phyloP scores from a whole-genome alignment of 345 rosid species.

The Balakata baccata region DNA sequence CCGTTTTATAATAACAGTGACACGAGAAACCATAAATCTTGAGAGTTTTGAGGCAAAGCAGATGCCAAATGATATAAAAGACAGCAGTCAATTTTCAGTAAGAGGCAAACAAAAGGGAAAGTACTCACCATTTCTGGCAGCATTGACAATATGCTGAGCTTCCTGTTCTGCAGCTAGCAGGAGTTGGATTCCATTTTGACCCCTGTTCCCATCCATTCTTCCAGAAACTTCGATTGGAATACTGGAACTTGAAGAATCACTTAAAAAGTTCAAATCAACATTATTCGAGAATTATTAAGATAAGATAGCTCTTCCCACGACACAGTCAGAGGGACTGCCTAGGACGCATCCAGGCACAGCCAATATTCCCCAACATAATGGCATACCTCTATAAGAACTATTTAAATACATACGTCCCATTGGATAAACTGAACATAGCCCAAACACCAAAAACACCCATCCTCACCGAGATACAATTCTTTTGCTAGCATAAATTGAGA shows the following conservation, averaged over 20 bases:
- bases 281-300: not conserved
- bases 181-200: conserved; percentile 84
- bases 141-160: conserved; percentile 80
- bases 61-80: not conserved
- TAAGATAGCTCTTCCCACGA: not conserved
- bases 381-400: not conserved
- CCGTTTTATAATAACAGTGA: not conserved
- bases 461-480: not conserved
- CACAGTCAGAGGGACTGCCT: not conserved
- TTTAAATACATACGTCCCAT: not conserved
- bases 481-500: not conserved
- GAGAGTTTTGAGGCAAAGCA: not conserved
- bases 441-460: not conserved
- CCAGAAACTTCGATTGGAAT: conserved; percentile 8
- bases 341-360: not conserved
- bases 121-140: conserved; percentile 55
- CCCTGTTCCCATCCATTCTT: conserved; percentile 61
- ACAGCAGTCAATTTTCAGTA: not conserved
- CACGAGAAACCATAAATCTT: not conserved
- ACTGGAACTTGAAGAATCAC: not conserved
- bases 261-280: not conserved
- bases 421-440: not conserved
- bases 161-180: conserved; percentile 90
- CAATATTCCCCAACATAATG: not conserved
- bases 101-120: not conserved